Base-by-base conservation (phyloP, 2,329 filamentous ascomycete species). In the Aureobasidium sp. region DNA sequence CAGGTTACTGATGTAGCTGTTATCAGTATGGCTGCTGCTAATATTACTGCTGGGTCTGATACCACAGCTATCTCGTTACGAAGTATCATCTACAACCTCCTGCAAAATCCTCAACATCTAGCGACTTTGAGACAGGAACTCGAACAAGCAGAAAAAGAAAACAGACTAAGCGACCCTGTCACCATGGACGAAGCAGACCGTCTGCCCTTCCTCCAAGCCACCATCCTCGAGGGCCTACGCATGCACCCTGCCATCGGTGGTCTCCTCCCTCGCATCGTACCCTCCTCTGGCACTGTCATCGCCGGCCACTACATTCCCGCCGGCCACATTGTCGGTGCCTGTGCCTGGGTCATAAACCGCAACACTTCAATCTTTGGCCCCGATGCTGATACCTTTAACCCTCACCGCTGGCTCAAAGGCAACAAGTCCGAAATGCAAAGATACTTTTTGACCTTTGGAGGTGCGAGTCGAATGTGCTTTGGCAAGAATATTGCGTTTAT, bases 321-420 rank as follows among this genome's bases (percentile, higher is more conserved):
- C 46, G 80, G 80, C 27, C 78, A 77, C 1, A 71, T 77, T 46
- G 73, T 84, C 7, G 79, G 76, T 37, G 74, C 75, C 61, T 77
- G 74, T 53, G 70, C 76, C 2, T 77, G 77, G 64, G 75, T 73
- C 4, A 68, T 79, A 20, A 74, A 78, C 61, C 71, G 72, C 36
- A 70, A 74, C 51, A 73, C 75, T 64, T 64, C 62, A 17, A 66
- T 75, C 27, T 76, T 74, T 58, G 77, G 78, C 9, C 62, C 68
- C 1, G 77, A 80, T 63, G 74, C 76, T 2, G 69, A 75, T 37
- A 62, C 75, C 0, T 83, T 78, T 66, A 71, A 75, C 26, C 82
- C 81, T 0, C 80, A 80, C 56, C 73, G 81, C 47, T 83, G 80
- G 79, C 66, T 83, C 12, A 72, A 78, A 61, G 72, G 69, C 0